phyloP scores from a whole-genome alignment of 805 yeast species.

The Lipomyces yamadae region DNA sequence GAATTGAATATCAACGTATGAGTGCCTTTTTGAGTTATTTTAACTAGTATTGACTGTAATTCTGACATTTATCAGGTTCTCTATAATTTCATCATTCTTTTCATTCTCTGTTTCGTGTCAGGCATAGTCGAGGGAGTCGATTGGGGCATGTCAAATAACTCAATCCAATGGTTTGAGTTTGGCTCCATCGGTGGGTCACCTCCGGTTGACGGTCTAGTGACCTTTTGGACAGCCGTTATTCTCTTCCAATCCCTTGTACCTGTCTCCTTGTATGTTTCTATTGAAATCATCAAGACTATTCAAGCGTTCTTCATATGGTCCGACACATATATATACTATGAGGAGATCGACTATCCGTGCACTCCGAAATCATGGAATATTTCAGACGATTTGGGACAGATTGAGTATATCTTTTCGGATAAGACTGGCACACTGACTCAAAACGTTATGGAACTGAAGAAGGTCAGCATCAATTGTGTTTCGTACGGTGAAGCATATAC shows the following conservation, averaged over 20 bases:
- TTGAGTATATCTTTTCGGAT: conserved; percentile 80
- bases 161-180: conserved; percentile 63
- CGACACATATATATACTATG: conserved; percentile 72
- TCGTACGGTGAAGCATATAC: conserved; percentile 78
- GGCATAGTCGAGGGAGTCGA: conserved; percentile 73
- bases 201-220: conserved; percentile 66
- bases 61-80: conserved; percentile 44
- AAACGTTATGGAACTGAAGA: conserved; percentile 80
- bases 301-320: conserved; percentile 78
- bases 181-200: conserved; percentile 64
- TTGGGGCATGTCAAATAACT: conserved; percentile 52
- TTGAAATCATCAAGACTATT: conserved; percentile 76
- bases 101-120: conserved; percentile 67
- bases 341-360: conserved; percentile 71
- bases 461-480: conserved; percentile 70
- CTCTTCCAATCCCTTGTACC: conserved; percentile 80
- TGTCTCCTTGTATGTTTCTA: conserved; percentile 75
- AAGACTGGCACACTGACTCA: conserved; percentile 86
- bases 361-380: conserved; percentile 83
- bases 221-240: conserved; percentile 73
- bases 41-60: neutral
- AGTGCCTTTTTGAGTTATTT: neutral
- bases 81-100: conserved; percentile 64
- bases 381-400: conserved; percentile 83
- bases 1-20: conserved; percentile 67